phyloP scores from a whole-genome alignment of 768 basidiomycete species.

The Chalciporus pseudorubinellus region DNA sequence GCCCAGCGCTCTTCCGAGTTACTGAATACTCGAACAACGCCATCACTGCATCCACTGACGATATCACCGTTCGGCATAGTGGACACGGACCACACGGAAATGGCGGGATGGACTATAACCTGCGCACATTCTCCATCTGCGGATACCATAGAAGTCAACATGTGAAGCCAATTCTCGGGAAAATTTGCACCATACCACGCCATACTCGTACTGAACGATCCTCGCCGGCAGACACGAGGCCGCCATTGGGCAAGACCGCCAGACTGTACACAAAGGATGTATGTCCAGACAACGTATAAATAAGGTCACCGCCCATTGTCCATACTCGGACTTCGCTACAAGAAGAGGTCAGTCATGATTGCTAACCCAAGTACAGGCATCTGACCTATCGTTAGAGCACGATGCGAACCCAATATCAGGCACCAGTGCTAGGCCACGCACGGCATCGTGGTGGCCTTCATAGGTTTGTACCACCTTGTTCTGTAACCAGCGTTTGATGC shows the following conservation, averaged over 20 bases:
- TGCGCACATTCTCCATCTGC: slow-evolving; percentile 86
- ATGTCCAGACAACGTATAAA: slow-evolving; percentile 85
- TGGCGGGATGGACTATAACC: slow-evolving; percentile 88
- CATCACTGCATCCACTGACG: slow-evolving; percentile 88
- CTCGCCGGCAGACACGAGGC: slow-evolving; percentile 88
- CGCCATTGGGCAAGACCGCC: slow-evolving; percentile 75
- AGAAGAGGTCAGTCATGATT: slow-evolving; percentile 1
- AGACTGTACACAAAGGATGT: slow-evolving; percentile 96
- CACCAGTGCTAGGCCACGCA: slow-evolving; percentile 78
- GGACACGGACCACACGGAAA: slow-evolving; percentile 95
- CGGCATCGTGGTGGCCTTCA: slow-evolving; percentile 87
- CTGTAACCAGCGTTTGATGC: slow-evolving; percentile 84
- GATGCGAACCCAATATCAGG: slow-evolving; percentile 92
- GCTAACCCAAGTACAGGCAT: not conserved
- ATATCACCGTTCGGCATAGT: slow-evolving; percentile 89
- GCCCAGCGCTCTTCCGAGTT: slow-evolving; percentile 72
- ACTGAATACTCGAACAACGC: slow-evolving; percentile 84
- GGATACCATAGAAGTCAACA: slow-evolving; percentile 4
- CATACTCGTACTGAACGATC: slow-evolving; percentile 92
- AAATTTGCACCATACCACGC: slow-evolving; percentile 55
- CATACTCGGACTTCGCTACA: slow-evolving; percentile 88
- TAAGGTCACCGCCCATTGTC: slow-evolving; percentile 76
- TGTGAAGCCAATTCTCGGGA: not conserved
- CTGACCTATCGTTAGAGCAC: slow-evolving; percentile 90
- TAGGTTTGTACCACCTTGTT: slow-evolving; percentile 75